Base-by-base conservation (phyloP, 208 protist species). In the Trypanosoma lewisi region DNA sequence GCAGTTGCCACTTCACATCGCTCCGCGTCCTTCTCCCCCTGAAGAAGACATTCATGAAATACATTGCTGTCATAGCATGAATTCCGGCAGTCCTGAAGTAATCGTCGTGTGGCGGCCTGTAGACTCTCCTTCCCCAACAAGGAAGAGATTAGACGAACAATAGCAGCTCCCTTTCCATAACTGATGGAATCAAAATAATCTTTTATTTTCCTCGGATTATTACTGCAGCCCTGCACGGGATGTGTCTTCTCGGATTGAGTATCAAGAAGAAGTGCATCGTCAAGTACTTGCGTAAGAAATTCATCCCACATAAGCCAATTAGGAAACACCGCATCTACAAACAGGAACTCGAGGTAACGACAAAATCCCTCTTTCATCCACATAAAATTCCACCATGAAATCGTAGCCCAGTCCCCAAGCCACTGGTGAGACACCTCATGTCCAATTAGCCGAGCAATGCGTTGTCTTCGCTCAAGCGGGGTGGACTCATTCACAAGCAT, bases 341-440 rank as follows among this genome's bases (percentile, higher is more conserved):
- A 95, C 25, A 94, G 59, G 63, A 85, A 95, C 66, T 96, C 96
- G 4, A 99, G 65, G 52, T 88, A 98, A 30, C 91, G 96, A 36
- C 97, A 98, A 68, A 99, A 97, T 44, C 95, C 98, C 75, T 99
- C 98, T 70, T 99, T 99, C 17, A 98, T 68, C 97, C 96, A 99
- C 41, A 99, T 55, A 50, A 95, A 63, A 48, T 85, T 73, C 97
- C 97, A 99, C 95, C 88, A 98, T 54, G 82, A 64, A 64, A 98
- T 89, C 8, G 93, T 91, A 17, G 97, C 94, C 56, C 93, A 83
- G 82, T 98, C 95, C 49, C 95, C 95, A 59, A 97, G 94, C 95
- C 93, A 98, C 63, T 96, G 83, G 64, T 98, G 97, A 34, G 87
- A 86, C 0, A 98, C 74, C 77, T 98, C 97, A 66, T 99, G 97